These are phyloP conservation scores for Monilinia fructicola DNA, from an alignment of 2,329 filamentous ascomycete genomes.

Conservation along the genomic window DNA sequence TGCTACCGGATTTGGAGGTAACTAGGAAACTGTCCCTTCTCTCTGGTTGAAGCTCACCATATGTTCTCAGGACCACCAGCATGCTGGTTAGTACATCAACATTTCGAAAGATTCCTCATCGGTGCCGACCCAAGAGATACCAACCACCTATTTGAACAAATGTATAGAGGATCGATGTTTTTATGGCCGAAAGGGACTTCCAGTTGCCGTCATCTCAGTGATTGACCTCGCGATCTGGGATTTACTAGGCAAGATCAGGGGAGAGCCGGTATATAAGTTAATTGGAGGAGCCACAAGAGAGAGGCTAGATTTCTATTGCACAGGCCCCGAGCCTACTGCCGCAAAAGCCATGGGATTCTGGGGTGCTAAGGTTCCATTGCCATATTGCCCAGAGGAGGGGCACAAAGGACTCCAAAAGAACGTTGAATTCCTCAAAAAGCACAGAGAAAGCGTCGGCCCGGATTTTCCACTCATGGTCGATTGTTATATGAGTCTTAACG, in stretches of 20 bases:
- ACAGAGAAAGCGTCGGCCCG: constrained; percentile 79
- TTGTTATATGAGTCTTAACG: constrained; percentile 95
- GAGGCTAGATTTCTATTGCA: constrained; percentile 89
- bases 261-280: constrained; percentile 91
- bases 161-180: constrained; percentile 98
- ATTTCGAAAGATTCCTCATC: constrained; percentile 89
- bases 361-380: constrained; percentile 85
- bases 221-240: constrained; percentile 95
- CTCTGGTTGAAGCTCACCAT: constrained; percentile 21
- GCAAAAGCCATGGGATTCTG: constrained; percentile 87
- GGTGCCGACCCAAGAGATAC: constrained; percentile 88
- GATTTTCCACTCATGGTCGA: constrained; percentile 94
- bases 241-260: constrained; percentile 83
- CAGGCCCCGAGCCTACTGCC: constrained; percentile 77
- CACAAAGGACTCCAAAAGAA: constrained; percentile 82
- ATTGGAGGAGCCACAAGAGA: constrained; percentile 88
- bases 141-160: constrained; percentile 90
- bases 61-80: constrained; percentile 67
- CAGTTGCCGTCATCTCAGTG: constrained; percentile 87
- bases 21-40: constrained; percentile 25
- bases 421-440: constrained; percentile 79
- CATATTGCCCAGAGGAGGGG: constrained; percentile 87
- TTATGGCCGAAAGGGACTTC: constrained; percentile 89
- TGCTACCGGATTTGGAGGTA: constrained; percentile 86
- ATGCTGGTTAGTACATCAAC: constrained; percentile 90